phyloP scores from a whole-genome alignment of 2,329 filamentous ascomycete species.

The Sclerotinia glacialis region DNA sequence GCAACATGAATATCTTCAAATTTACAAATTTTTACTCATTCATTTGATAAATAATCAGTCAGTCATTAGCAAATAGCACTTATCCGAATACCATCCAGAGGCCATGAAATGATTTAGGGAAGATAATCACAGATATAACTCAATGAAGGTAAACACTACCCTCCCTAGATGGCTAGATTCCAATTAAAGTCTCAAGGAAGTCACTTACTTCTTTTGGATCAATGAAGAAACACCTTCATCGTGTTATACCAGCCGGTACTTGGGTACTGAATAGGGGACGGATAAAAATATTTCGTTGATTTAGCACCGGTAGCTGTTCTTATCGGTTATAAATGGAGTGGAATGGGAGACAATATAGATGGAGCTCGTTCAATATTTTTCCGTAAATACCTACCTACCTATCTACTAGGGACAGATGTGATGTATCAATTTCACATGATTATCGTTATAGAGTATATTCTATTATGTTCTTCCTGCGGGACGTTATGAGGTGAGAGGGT shows the following conservation, averaged over 20 bases:
- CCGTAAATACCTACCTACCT: too few species aligned
- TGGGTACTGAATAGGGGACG: too few species aligned
- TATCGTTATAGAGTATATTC: too few species aligned
- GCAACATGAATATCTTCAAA: background rate
- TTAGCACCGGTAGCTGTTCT: background rate
- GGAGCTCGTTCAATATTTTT: too few species aligned
- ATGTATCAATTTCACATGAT: too few species aligned
- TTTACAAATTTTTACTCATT: background rate
- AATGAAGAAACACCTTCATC: background rate
- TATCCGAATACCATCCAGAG: background rate
- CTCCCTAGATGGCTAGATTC: background rate
- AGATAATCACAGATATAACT: background rate
- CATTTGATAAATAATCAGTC: background rate
- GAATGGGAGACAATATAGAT: too few species aligned
- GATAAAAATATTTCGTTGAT: background rate
- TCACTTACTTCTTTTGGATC: too few species aligned
- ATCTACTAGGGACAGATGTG: too few species aligned
- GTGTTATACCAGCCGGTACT: background rate
- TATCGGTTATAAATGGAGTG: background rate
- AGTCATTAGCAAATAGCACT: background rate
- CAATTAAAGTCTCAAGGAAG: background rate
- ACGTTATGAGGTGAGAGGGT: too few species aligned
- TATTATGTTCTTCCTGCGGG: too few species aligned
- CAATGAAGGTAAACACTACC: background rate
- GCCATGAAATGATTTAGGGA: background rate